phyloP scores from a whole-genome alignment of 1,284 basidiomycete species.

The Phenoliferia sp. region DNA sequence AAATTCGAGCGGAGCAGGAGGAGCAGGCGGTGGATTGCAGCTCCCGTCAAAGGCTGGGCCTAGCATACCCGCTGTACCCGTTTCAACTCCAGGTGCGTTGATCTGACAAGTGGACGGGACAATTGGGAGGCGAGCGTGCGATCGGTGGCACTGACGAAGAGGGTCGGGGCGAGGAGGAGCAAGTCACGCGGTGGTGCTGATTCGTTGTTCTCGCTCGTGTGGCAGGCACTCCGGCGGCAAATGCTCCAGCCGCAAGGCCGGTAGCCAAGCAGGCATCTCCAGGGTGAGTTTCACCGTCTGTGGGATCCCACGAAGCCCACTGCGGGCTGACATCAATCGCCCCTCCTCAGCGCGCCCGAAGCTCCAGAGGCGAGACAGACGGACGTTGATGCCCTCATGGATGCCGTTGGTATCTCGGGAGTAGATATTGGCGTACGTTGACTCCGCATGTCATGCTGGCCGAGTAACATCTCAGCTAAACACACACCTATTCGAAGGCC shows the following conservation, averaged over 20 bases:
- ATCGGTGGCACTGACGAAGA: too few species aligned
- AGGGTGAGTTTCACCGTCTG: not conserved
- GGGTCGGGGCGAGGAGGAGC: too few species aligned
- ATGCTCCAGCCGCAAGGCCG: not conserved
- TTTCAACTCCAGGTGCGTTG: too few species aligned
- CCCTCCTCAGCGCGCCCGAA: not conserved
- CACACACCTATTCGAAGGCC: conserved; percentile 15
- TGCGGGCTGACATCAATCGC: not conserved
- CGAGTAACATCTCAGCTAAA: not conserved
- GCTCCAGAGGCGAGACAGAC: conserved; percentile 15
- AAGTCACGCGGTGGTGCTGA: too few species aligned
- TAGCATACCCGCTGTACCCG: too few species aligned
- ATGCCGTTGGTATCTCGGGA: conserved; percentile 38
- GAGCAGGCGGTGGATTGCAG: too few species aligned
- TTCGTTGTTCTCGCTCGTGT: not conserved
- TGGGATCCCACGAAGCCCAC: not conserved
- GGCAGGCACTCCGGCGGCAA: not conserved
- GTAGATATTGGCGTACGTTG: conserved; percentile 36
- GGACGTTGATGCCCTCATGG: conserved; percentile 37
- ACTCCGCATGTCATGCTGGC: not conserved
- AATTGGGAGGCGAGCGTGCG: too few species aligned
- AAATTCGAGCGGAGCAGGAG: too few species aligned
- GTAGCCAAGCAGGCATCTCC: not conserved
- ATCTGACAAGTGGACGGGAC: too few species aligned
- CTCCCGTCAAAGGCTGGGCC: too few species aligned